These are phyloP conservation scores for Grosmannia huntii DNA, from an alignment of 2,329 filamentous ascomycete genomes.

Conservation along the genomic window DNA sequence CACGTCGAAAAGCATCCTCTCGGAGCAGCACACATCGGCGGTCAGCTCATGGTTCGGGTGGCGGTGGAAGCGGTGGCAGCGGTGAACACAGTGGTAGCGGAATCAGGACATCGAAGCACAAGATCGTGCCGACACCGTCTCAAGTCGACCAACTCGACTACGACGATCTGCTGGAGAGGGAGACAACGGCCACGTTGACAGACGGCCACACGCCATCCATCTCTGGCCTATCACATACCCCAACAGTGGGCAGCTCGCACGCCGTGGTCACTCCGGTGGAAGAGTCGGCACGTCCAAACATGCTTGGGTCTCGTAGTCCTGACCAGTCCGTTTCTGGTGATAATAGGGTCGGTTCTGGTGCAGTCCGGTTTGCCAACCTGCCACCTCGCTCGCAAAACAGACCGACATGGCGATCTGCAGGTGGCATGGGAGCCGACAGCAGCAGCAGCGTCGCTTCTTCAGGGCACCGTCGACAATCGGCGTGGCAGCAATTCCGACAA, in stretches of 20 bases:
- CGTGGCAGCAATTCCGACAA: background rate
- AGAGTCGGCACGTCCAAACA: background rate
- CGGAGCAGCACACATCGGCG: background rate
- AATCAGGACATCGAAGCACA: slow-evolving; percentile 4
- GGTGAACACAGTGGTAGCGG: background rate
- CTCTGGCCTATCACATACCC: slow-evolving; percentile 8
- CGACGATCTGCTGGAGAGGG: slow-evolving; percentile 24
- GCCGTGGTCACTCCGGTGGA: background rate
- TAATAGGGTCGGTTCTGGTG: background rate
- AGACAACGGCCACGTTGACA: slow-evolving; percentile 8
- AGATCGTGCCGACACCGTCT: slow-evolving; percentile 25
- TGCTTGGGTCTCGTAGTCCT: background rate
- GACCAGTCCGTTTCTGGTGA: background rate
- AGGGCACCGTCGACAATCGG: slow-evolving; percentile 13
- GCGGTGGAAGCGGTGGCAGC: background rate
- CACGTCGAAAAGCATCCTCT: slow-evolving; percentile 8
- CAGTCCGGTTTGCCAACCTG: slow-evolving; percentile 18
- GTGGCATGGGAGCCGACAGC: slow-evolving; percentile 11
- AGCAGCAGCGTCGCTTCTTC: slow-evolving; percentile 25
- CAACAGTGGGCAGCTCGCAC: background rate
- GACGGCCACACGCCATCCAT: slow-evolving; percentile 10
- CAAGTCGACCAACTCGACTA: slow-evolving; percentile 30
- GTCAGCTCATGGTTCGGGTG: background rate
- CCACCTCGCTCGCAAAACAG: slow-evolving; percentile 10
- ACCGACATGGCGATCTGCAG: slow-evolving; percentile 13